Percentiles rank a stretch among this genome's conserved stretches.
These are phyloP conservation scores for Toxoplasma gondii DNA, from an alignment of 169 alveolate genomes.

Conservation along the genomic window DNA sequence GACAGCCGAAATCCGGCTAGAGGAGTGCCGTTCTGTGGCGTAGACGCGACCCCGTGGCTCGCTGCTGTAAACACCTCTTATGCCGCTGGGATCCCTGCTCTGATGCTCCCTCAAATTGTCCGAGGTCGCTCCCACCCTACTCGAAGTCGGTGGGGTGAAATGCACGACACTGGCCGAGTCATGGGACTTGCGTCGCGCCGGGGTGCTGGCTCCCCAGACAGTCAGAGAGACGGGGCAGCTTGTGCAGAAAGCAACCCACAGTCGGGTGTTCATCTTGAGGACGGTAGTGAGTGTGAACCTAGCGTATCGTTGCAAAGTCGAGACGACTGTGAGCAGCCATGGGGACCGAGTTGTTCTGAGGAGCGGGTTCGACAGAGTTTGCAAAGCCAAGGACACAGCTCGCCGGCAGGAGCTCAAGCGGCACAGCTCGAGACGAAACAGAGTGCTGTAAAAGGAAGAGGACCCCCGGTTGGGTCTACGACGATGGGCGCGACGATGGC, in stretches of 20 bases:
- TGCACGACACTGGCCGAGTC: not conserved
- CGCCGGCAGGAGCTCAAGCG: not conserved
- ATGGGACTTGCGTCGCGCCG: not conserved
- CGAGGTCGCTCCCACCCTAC: slow-evolving; percentile 45
- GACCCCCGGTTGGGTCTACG: not conserved
- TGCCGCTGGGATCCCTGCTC: slow-evolving; percentile 22
- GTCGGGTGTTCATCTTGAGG: not conserved
- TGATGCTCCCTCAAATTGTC: slow-evolving; percentile 35
- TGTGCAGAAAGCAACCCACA: not conserved
- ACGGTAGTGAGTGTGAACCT: no score
- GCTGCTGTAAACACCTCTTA: slow-evolving; percentile 28
- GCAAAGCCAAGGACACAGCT: not conserved
- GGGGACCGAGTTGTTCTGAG: not conserved
- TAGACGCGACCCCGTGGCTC: not conserved
- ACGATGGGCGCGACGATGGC: slow-evolving; percentile 32
- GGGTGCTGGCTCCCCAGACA: not conserved
- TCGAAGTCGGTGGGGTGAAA: slow-evolving; percentile 1
- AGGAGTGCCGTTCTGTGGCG: not conserved
- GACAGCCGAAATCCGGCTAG: not conserved
- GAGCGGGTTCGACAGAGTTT: not conserved
- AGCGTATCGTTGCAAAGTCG: not conserved
- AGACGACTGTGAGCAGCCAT: not conserved
- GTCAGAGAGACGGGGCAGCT: not conserved
- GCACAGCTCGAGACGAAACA: not conserved
- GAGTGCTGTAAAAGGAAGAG: not conserved